Conservation (phyloP, 2,329 filamentous ascomycete species). For the Ophiostoma himal-ulmi region DNA sequence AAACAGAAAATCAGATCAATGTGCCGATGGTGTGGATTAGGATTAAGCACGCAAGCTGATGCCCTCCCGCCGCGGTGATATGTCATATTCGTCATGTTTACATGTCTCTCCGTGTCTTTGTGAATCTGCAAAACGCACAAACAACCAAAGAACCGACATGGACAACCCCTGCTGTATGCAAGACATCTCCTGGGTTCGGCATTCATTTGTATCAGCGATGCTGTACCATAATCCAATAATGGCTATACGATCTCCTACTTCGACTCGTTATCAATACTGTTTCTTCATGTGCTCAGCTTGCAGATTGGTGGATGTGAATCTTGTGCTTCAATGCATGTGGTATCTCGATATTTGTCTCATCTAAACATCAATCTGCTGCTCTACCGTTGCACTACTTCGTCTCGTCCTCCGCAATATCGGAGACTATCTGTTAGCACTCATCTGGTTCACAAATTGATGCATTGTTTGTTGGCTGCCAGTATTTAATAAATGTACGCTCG, state of each 20-base stretch:
- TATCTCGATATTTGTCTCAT: too few species aligned
- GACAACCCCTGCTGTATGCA: not conserved
- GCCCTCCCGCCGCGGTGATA: not conserved
- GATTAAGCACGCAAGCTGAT: not conserved
- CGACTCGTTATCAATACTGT: too few species aligned
- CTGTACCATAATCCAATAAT: not conserved
- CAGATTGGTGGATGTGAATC: not conserved
- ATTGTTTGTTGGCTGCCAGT: not conserved
- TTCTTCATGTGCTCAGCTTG: too few species aligned
- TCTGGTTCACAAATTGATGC: not conserved
- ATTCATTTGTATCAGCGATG: conserved; percentile 6
- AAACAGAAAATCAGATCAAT: not conserved
- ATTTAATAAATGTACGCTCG: not conserved
- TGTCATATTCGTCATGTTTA: not conserved
- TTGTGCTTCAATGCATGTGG: not conserved
- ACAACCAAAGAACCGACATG: not conserved
- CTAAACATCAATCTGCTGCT: too few species aligned
- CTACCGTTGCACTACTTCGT: not conserved
- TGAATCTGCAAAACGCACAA: too few species aligned
- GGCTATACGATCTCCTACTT: not conserved
- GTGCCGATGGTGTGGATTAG: not conserved
- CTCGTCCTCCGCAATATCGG: not conserved
- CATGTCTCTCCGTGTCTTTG: not conserved
- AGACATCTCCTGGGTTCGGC: conserved; percentile 1
- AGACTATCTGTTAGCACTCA: not conserved